phyloP scores from a whole-genome alignment of 1,284 basidiomycete genomes.

The Stereum hirsutum region DNA sequence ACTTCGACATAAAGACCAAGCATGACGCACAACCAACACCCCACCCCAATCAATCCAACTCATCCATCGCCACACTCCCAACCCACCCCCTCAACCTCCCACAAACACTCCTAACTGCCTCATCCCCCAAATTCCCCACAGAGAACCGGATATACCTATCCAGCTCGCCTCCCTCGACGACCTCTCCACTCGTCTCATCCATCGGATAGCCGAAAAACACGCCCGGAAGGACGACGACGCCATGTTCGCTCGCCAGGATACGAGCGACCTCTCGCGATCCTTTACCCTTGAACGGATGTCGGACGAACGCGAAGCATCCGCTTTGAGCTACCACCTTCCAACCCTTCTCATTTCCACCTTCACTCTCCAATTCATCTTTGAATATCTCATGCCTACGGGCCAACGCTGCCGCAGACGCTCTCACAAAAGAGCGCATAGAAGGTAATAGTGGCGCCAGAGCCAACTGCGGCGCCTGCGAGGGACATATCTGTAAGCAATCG shows the following conservation, averaged over 20 bases:
- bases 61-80: not conserved
- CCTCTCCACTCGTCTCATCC: conserved; percentile 25
- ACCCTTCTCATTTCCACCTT: too few relatives aligned
- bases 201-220: conserved; percentile 48
- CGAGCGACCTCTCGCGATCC: conserved; percentile 47
- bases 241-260: conserved; percentile 50
- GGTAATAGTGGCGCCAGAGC: conserved; percentile 53
- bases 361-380: conserved; percentile 29
- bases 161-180: conserved; percentile 28
- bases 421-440: conserved; percentile 45
- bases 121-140: conserved; percentile 73
- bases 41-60: not conserved
- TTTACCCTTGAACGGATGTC: conserved; percentile 52
- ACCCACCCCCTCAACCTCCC: conserved; percentile 35
- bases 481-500: conserved; percentile 77
- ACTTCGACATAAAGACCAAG: too few relatives aligned
- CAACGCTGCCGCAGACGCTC: conserved; percentile 39
- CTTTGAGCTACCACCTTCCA: conserved; percentile 66
- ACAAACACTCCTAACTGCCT: conserved; percentile 49
- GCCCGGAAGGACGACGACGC: conserved; percentile 63
- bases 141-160: conserved; percentile 69
- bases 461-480: conserved; percentile 63
- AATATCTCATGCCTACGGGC: conserved; percentile 55
- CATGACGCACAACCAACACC: not conserved
- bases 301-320: conserved; percentile 71